A percentile compares a stretch with the other conserved stretches of the same genome.
phyloP scores from a whole-genome alignment of 2,329 filamentous ascomycete species.

The Huntiella savannae region DNA sequence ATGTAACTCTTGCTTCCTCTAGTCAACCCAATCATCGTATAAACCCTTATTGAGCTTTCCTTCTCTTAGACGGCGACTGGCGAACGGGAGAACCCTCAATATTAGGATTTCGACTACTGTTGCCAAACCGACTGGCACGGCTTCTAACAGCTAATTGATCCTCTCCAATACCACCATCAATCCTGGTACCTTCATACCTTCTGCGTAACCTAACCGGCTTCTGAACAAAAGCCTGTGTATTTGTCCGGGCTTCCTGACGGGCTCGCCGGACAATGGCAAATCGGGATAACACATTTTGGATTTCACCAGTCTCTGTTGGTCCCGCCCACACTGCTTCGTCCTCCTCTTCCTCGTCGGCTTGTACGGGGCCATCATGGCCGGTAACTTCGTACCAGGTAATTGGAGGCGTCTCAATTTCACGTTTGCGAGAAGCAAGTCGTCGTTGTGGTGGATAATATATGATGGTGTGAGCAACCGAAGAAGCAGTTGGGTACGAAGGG shows the following conservation, averaged over 20 bases:
- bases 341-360: background rate
- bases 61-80: too few relatives aligned
- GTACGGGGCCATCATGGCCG: too few relatives aligned
- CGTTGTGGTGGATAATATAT: too few relatives aligned
- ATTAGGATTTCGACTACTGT: background rate
- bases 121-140: too few relatives aligned
- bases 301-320: background rate
- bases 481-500: background rate
- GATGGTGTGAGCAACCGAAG: background rate
- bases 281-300: background rate
- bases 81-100: background rate
- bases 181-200: background rate
- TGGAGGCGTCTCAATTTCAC: too few relatives aligned
- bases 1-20: too few relatives aligned
- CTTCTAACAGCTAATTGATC: too few relatives aligned
- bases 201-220: background rate
- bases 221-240: background rate
- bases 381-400: too few relatives aligned
- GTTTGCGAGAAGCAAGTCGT: too few relatives aligned
- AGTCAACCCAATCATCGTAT: too few relatives aligned
- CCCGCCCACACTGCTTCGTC: slow-evolving; percentile 1
- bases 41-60: too few relatives aligned
- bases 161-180: background rate
- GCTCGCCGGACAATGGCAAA: background rate
- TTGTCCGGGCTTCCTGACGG: background rate